A percentile compares a stretch with the other conserved stretches of the same genome.
These are phyloP conservation scores for Monosporozyma unispora DNA, from an alignment of 805 yeast genomes.

Conservation along the genomic window DNA sequence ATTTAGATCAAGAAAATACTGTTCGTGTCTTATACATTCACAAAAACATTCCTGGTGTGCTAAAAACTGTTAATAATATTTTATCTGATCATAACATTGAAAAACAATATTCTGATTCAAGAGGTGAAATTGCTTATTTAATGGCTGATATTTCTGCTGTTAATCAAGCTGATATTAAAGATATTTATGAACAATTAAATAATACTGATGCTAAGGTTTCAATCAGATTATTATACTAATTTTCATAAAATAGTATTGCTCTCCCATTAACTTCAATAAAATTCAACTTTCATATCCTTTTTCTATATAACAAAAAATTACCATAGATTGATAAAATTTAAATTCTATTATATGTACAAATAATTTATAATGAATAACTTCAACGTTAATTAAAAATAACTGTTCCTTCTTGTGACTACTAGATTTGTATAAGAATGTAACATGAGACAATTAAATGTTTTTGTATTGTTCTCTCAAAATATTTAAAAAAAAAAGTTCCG, in stretches of 20 bases:
- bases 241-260: no score
- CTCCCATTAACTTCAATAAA: background rate
- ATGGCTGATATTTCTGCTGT: conserved; percentile 96
- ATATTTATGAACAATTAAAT: conserved; percentile 75
- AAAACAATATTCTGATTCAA: conserved; percentile 95
- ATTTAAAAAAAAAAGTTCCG: background rate
- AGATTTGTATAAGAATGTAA: no score
- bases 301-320: background rate
- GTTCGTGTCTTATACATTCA: conserved; percentile 95
- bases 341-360: background rate
- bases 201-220: conserved; percentile 84
- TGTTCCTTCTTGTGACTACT: no score
- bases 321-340: background rate
- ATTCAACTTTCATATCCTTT: background rate
- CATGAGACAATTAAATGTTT: no score
- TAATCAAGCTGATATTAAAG: conserved; percentile 69
- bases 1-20: conserved; percentile 75
- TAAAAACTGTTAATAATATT: conserved; percentile 93
- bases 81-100: conserved; percentile 92
- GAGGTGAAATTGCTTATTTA: conserved; percentile 91
- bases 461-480: no score
- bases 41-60: conserved; percentile 97
- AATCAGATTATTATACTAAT: conserved; percentile 77
- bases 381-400: no score
- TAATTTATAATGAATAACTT: background rate